Percentiles rank a stretch among this genome's conserved stretches.
Evolutionary conservation across 2,329 filamentous ascomycete genomes (phyloP).

Genomic region (Apiospora hydei): DNA sequence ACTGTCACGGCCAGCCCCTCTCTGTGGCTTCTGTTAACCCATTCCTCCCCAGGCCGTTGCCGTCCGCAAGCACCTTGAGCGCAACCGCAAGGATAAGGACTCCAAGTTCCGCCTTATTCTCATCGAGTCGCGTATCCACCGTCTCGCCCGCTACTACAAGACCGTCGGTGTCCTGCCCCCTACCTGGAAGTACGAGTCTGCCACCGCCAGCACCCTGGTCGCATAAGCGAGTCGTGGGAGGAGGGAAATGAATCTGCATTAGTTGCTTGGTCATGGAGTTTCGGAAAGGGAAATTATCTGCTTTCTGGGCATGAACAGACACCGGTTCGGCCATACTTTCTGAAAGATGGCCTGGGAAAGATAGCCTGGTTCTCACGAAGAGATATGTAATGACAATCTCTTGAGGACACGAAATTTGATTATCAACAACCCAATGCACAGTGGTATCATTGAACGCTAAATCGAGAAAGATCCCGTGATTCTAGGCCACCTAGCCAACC

Average conservation of each 20-base stretch:
- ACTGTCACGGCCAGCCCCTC: neutral
- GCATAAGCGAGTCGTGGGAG: slow-evolving; percentile 66
- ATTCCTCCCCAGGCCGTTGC: slow-evolving; percentile 74
- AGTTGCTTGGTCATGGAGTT: slow-evolving; percentile 42
- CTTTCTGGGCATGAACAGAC: slow-evolving; percentile 33
- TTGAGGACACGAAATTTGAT: slow-evolving; percentile 19
- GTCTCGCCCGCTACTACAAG: slow-evolving; percentile 99
- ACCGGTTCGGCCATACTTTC: slow-evolving; percentile 17
- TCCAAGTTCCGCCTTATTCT: slow-evolving; percentile 99
- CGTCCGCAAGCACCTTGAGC: slow-evolving; percentile 99
- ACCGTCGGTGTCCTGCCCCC: slow-evolving; percentile 84
- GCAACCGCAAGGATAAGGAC: slow-evolving; percentile 99
- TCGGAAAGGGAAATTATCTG: slow-evolving; percentile 41
- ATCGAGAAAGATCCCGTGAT: neutral
- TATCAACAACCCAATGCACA: slow-evolving; percentile 22
- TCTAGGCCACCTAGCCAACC: neutral
- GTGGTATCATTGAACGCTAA: slow-evolving; percentile 23
- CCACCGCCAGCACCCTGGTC: slow-evolving; percentile 93
- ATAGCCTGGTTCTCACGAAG: slow-evolving; percentile 27
- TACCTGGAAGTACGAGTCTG: slow-evolving; percentile 99
- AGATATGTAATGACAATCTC: slow-evolving; percentile 28
- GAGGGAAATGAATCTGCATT: slow-evolving; percentile 34
- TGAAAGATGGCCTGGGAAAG: slow-evolving; percentile 25
- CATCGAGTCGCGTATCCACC: slow-evolving; percentile 99
- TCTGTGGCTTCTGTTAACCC: slow-evolving; percentile 31